These are phyloP conservation scores for Hymenoscyphus infarciens DNA, from an alignment of 2,329 filamentous ascomycete species.

Conservation along the genomic window DNA sequence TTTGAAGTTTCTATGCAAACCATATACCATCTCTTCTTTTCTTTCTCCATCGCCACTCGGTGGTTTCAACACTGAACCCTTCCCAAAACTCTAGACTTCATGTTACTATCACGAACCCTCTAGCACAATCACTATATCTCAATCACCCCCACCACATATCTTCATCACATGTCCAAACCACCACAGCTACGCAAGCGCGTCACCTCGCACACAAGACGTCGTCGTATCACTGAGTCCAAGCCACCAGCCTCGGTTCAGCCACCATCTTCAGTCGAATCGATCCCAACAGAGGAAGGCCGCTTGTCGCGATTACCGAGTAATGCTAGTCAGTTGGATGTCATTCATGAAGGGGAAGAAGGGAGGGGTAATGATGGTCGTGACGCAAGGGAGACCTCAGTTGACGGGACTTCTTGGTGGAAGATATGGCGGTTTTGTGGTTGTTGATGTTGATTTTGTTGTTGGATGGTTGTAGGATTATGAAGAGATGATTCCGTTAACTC, in stretches of 20 bases:
- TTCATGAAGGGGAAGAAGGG: neutral
- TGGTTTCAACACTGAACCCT: neutral
- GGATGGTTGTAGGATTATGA: neutral
- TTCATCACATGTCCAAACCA: neutral
- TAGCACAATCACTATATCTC: neutral
- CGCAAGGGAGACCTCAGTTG: neutral
- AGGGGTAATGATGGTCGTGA: neutral
- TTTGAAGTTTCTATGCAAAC: neutral
- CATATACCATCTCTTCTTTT: neutral
- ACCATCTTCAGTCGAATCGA: neutral
- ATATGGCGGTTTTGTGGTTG: neutral
- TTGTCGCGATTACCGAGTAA: neutral
- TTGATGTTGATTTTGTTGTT: slow-evolving; percentile 9
- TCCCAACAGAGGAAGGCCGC: neutral
- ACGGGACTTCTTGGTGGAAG: neutral
- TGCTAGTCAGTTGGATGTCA: neutral
- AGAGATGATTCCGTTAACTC: no score
- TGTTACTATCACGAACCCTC: neutral
- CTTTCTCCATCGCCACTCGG: neutral
- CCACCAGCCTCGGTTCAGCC: neutral
- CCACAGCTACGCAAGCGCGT: neutral
- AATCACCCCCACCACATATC: neutral
- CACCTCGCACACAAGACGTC: neutral
- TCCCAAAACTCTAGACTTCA: neutral
- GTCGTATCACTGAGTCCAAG: neutral